Base-by-base conservation (phyloP, 257 asterid genomes). In the Salvia miltiorrhiza region DNA sequence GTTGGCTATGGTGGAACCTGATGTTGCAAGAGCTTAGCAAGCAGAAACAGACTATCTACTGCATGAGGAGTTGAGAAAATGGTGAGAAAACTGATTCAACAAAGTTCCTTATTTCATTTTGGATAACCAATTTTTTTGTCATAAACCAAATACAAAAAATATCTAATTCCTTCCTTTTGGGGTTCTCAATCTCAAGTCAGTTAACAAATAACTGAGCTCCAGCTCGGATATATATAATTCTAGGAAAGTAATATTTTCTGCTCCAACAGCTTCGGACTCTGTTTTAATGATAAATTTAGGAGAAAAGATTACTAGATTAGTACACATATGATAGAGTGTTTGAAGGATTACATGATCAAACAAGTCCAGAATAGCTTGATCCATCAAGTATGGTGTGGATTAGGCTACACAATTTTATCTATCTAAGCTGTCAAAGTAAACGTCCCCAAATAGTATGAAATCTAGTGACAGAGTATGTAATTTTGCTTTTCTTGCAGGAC, bases 1-100 rank as follows among this genome's bases (percentile, higher is more conserved):
- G 76, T 73, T 76, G 69, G 78, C 90, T 66, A 32, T 77, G 44
- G 60, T 84, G 68, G 88, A 85, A 68, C 41, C 88, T 57, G 81
- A 81, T 78, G 83, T 87, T 41, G 63, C 81, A 37, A 39, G 96
- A 87, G 74, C 66, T 87, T 74, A 83, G 86, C 78, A 85, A 84
- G 78, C 87, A 83, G 75, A 73, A 73, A 77, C 77, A 83, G 78
- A 45, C 67, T 39, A 70, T 47, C 70, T 93, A 71, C 69, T 93
- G 78, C 82, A 82, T 4, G 75, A 81, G 39, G 99, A 93, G 71
- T 75, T 90, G 76, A 79, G 73, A 66, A 93, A 80, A 86, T 90
- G 99, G 97, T 86, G 78, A 68, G 77, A 19, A 43, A 40, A 19
- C 37, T 55, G 70, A 50, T 45, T 52, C 30, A 1, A 13, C 35